A percentile compares a stretch with the other conserved stretches of the same genome.
These are phyloP conservation scores for Rhizoclosmatium globosum DNA, from an alignment of 192 early-diverging fungal species.

Conservation along the genomic window DNA sequence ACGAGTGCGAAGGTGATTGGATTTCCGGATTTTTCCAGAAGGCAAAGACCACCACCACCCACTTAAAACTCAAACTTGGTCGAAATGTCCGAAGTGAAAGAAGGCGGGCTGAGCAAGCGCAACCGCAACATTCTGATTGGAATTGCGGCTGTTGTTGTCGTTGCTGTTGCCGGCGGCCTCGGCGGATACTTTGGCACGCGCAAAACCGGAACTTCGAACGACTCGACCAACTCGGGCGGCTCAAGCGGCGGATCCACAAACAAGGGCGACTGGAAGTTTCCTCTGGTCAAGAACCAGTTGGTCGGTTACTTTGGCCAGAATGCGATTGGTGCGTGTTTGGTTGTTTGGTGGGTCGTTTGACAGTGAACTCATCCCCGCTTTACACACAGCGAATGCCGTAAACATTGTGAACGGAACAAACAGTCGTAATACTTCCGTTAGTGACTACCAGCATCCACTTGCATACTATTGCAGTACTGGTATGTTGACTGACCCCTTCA, in stretches of 20 bases:
- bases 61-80: too few species aligned
- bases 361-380: not conserved
- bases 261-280: not conserved
- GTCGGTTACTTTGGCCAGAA: conserved; percentile 22
- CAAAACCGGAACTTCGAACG: not conserved
- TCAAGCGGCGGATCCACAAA: not conserved
- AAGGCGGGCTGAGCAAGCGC: too few species aligned
- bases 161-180: not conserved
- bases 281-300: not conserved
- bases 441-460: not conserved
- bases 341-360: not conserved
- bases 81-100: too few species aligned
- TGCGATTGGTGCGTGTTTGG: not conserved
- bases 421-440: not conserved
- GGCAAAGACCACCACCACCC: too few species aligned
- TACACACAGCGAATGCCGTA: not conserved
- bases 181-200: conserved; percentile 2
- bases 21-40: too few species aligned
- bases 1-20: too few species aligned
- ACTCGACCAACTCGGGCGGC: not conserved
- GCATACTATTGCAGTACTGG: conserved; percentile 10
- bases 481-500: not conserved
- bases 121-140: not conserved
- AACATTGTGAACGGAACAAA: not conserved
- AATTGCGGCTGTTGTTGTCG: not conserved